These are phyloP conservation scores for Xylaria curta DNA, from an alignment of 495 filamentous ascomycete genomes.

Conservation along the genomic window DNA sequence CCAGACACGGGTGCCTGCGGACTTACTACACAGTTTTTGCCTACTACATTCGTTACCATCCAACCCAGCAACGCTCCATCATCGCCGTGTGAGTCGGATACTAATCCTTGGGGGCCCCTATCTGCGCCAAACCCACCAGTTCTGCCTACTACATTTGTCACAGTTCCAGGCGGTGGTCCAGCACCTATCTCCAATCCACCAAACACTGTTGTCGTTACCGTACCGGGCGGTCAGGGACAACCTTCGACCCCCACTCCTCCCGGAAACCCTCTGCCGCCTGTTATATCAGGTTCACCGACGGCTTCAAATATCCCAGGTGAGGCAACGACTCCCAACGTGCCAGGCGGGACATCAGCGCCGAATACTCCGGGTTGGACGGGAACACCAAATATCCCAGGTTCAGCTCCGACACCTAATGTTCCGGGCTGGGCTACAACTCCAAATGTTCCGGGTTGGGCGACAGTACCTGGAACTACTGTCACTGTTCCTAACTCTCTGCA, in stretches of 20 bases:
- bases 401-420: background rate
- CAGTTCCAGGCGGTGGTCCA: conserved; percentile 2
- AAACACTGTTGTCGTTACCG: conserved; percentile 14
- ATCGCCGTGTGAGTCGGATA: conserved; percentile 13
- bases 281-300: background rate
- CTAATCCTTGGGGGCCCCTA: conserved; percentile 22
- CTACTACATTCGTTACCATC: conserved; percentile 31
- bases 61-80: conserved; percentile 16
- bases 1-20: conserved; percentile 11
- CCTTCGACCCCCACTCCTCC: background rate
- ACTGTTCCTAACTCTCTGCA: conserved; percentile 13
- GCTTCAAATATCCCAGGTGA: background rate
- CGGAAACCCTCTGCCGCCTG: background rate
- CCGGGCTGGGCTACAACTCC: background rate
- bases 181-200: conserved; percentile 6
- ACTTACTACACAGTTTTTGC: conserved; percentile 8
- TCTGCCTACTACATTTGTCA: conserved; percentile 18
- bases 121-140: conserved; percentile 12
- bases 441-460: background rate
- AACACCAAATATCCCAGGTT: conserved; percentile 9
- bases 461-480: conserved; percentile 20
- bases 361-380: background rate
- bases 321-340: background rate
- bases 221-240: conserved; percentile 8
- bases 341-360: background rate